phyloP scores from a whole-genome alignment of 2,329 filamentous ascomycete genomes.

The Raffaelea ambrosiae region DNA sequence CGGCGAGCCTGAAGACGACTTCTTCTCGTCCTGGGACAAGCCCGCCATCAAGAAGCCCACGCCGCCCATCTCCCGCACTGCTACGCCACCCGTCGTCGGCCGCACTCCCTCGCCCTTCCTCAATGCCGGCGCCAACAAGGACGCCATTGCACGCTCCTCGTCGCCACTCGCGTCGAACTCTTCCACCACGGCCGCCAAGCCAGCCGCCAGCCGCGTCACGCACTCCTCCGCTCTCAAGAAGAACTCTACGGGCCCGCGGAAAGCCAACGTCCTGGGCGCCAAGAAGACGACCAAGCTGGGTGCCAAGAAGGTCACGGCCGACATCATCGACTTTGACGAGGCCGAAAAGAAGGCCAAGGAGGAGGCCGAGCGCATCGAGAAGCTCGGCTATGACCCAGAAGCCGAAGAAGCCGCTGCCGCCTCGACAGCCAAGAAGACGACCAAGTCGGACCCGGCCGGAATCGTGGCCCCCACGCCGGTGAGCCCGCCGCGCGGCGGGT shows the following conservation, averaged over 20 bases:
- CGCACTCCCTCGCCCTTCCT: conserved; percentile 88
- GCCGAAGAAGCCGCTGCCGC: conserved; percentile 56
- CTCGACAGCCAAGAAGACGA: conserved; percentile 34
- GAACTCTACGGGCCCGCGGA: conserved; percentile 60
- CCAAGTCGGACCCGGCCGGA: conserved; percentile 13
- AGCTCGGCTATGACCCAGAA: conserved; percentile 90
- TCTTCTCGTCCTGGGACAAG: conserved; percentile 99
- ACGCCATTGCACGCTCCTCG: conserved; percentile 63
- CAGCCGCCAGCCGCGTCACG: conserved; percentile 62
- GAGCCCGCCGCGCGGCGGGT: conserved; percentile 54
- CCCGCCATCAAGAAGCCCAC: conserved; percentile 93
- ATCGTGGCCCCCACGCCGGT: conserved; percentile 66
- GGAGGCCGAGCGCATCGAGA: conserved; percentile 91
- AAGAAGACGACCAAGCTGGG: conserved; percentile 81
- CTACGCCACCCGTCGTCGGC: conserved; percentile 72
- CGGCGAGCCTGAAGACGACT: conserved; percentile 79
- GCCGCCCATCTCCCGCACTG: conserved; percentile 82
- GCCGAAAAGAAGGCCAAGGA: conserved; percentile 96
- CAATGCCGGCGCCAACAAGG: conserved; percentile 61
- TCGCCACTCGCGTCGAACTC: conserved; percentile 64
- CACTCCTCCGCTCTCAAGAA: conserved; percentile 79
- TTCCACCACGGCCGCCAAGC: conserved; percentile 36
- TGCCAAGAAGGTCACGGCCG: conserved; percentile 78
- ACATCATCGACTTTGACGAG: conserved; percentile 90
- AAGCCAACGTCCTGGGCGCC: conserved; percentile 75